These are phyloP conservation scores for Kregervanrija pseudodelftensis DNA, from an alignment of 805 yeast species.

Conservation along the genomic window DNA sequence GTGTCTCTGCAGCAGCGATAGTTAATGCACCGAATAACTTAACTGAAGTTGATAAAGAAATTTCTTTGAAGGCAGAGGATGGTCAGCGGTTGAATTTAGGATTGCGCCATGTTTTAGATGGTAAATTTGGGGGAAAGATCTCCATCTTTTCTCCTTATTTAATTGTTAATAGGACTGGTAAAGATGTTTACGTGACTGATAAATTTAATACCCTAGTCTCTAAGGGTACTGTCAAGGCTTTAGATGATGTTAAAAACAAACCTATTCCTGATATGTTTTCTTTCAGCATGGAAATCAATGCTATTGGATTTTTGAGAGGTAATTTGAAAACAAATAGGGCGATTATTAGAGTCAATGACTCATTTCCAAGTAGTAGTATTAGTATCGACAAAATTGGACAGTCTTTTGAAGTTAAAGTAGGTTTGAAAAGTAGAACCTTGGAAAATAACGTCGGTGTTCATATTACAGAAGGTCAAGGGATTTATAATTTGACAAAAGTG, in stretches of 20 bases:
- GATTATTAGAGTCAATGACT: slow-evolving; percentile 54
- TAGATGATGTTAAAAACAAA: slow-evolving; percentile 21
- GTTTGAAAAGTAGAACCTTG: slow-evolving; percentile 38
- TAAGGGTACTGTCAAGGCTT: slow-evolving; percentile 5
- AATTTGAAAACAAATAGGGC: slow-evolving; percentile 55
- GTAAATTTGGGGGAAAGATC: slow-evolving; percentile 53
- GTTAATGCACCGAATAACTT: slow-evolving; percentile 45
- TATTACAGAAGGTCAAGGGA: slow-evolving; percentile 79
- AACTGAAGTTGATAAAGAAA: slow-evolving; percentile 28
- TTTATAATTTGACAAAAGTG: slow-evolving; percentile 68
- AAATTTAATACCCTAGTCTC: slow-evolving; percentile 45
- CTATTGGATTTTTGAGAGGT: slow-evolving; percentile 20
- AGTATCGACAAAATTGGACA: slow-evolving; percentile 92
- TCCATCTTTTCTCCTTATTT: slow-evolving; percentile 81
- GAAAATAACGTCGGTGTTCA: slow-evolving; percentile 74
- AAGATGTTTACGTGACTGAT: slow-evolving; percentile 53
- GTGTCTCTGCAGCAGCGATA: slow-evolving; percentile 66
- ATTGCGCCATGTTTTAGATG: slow-evolving; percentile 52
- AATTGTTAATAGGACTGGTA: slow-evolving; percentile 72
- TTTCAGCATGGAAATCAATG: slow-evolving; percentile 49
- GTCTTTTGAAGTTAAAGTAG: slow-evolving; percentile 44
- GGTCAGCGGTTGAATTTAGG: slow-evolving; percentile 63
- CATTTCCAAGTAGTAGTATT: slow-evolving; percentile 64
- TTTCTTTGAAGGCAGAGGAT: slow-evolving; percentile 44
- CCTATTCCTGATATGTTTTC: slow-evolving; percentile 77